Conservation (phyloP, 2,329 filamentous ascomycete genomes). For the Simplicillium aogashimaense region DNA sequence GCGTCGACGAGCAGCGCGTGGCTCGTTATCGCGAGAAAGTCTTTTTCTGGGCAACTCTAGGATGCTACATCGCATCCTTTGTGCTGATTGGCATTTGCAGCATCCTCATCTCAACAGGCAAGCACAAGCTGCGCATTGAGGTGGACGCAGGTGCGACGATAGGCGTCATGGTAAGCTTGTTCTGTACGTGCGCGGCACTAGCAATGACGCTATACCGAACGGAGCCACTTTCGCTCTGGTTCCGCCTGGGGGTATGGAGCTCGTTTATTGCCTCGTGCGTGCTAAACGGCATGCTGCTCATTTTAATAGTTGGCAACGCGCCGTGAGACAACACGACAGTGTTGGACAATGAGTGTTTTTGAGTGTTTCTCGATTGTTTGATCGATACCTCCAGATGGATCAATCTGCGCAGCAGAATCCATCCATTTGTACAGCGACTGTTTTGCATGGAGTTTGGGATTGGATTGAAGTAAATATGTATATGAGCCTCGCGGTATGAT, state of each 20-base stretch:
- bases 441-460: too few relatives aligned
- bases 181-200: conserved; percentile 52
- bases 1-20: conserved; percentile 39
- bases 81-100: conserved; percentile 55
- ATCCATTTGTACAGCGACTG: too few relatives aligned
- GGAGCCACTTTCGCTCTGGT: conserved; percentile 29
- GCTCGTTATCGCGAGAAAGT: conserved; percentile 41
- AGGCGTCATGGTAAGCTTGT: conserved; percentile 56
- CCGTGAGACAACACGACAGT: conserved; percentile 13
- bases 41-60: conserved; percentile 42
- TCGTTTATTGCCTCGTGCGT: conserved; percentile 26
- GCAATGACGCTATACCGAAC: conserved; percentile 46
- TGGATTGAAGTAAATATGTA: too few relatives aligned
- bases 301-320: conserved; percentile 28
- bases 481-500: too few relatives aligned
- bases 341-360: too few relatives aligned
- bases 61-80: conserved; percentile 48
- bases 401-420: too few relatives aligned
- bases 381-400: too few relatives aligned
- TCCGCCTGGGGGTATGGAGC: conserved; percentile 29
- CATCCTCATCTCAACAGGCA: conserved; percentile 57
- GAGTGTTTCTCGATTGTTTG: too few relatives aligned
- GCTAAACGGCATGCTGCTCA: conserved; percentile 32
- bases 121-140: conserved; percentile 56
- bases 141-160: conserved; percentile 65